Percentiles rank a stretch among this genome's conserved stretches.
phyloP scores from a whole-genome alignment of 2,329 filamentous ascomycete species.

The Purpureocillium lavendulum region DNA sequence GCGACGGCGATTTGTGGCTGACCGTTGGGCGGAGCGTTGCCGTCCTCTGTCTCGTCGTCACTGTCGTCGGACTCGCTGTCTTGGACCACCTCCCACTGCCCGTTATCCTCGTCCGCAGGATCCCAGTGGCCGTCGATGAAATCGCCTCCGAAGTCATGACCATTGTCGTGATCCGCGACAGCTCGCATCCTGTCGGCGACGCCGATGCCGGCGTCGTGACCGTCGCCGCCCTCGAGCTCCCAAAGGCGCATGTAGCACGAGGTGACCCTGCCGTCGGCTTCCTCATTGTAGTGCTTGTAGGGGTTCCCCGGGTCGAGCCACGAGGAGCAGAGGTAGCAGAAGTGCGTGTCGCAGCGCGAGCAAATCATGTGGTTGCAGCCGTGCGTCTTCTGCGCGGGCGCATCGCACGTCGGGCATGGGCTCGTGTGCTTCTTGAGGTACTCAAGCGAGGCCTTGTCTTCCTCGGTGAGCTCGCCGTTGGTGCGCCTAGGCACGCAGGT shows the following conservation, averaged over 20 bases:
- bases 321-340: constrained; percentile 88
- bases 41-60: constrained; percentile 15
- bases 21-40: constrained; percentile 14
- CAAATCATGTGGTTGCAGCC: constrained; percentile 98
- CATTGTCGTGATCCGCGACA: not conserved
- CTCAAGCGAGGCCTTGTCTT: constrained; percentile 79
- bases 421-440: constrained; percentile 78
- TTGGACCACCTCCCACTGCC: too few relatives aligned
- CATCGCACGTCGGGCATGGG: constrained; percentile 79
- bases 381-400: constrained; percentile 79
- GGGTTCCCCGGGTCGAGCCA: constrained; percentile 78
- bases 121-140: not conserved
- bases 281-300: constrained; percentile 79
- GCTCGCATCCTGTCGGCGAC: constrained; percentile 32
- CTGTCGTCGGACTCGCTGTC: constrained; percentile 20
- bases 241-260: constrained; percentile 80
- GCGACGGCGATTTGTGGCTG: constrained; percentile 35
- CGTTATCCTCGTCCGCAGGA: constrained; percentile 15
- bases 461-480: constrained; percentile 64
- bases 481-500: constrained; percentile 60
- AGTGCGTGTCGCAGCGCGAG: constrained; percentile 81
- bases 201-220: constrained; percentile 38
- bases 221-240: constrained; percentile 81
- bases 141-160: constrained; percentile 1
- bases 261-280: constrained; percentile 40